These are phyloP conservation scores for Wickerhamomyces mucosus DNA, from an alignment of 805 yeast genomes.

Conservation along the genomic window DNA sequence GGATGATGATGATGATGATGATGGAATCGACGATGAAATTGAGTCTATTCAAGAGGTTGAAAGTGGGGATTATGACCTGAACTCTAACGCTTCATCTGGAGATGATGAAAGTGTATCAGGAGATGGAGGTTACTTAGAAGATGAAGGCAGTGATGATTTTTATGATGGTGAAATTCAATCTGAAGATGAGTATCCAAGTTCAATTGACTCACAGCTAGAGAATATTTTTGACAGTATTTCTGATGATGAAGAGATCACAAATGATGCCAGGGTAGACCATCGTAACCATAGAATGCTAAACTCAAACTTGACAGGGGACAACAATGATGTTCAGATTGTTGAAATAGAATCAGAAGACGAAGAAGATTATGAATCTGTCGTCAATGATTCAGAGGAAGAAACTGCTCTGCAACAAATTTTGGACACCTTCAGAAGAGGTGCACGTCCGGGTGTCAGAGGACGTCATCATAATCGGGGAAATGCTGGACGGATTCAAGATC, in stretches of 20 bases:
- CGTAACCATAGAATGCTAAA: too few relatives aligned
- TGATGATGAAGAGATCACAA: not conserved
- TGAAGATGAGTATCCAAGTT: too few relatives aligned
- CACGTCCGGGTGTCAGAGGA: not conserved
- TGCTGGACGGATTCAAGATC: too few relatives aligned
- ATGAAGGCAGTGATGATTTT: slow-evolving; percentile 19
- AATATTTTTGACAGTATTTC: slow-evolving; percentile 1
- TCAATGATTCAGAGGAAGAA: not conserved
- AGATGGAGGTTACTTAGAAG: slow-evolving; percentile 14
- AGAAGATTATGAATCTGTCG: slow-evolving; percentile 5
- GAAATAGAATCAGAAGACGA: slow-evolving; percentile 21
- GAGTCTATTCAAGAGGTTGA: not conserved
- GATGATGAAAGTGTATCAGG: slow-evolving; percentile 7
- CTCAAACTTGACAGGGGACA: too few relatives aligned
- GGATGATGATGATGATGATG: slow-evolving; percentile 16
- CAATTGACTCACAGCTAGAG: slow-evolving; percentile 4
- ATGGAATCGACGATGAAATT: slow-evolving; percentile 2
- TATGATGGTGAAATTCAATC: slow-evolving; percentile 17
- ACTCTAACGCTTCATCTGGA: slow-evolving; percentile 1
- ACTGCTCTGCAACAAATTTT: not conserved
- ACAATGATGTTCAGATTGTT: too few relatives aligned
- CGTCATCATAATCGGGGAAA: too few relatives aligned
- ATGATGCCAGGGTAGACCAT: too few relatives aligned
- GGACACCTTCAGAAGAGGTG: not conserved
- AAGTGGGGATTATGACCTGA: not conserved